Evolutionary conservation across 257 asterid genomes (phyloP).

Genomic region (Pogostemon cablin): DNA sequence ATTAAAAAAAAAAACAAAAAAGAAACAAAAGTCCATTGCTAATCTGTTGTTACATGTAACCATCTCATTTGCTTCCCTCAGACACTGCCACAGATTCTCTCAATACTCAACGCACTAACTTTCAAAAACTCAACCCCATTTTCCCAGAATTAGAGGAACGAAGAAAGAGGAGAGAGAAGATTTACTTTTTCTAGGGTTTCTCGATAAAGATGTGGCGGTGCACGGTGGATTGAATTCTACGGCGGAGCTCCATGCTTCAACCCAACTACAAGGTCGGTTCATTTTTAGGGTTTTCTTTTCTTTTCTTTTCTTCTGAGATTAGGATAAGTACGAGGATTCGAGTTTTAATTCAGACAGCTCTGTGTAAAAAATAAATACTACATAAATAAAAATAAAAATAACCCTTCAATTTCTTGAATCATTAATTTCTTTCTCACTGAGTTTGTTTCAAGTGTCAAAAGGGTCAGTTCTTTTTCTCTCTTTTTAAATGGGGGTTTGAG

Average conservation of each 20-base stretch:
- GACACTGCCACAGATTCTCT: slow-evolving; percentile 48
- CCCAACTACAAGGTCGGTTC: slow-evolving; percentile 34
- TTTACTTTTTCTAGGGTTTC: slow-evolving; percentile 43
- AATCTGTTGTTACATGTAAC: slow-evolving; percentile 37
- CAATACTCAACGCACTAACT: slow-evolving; percentile 47
- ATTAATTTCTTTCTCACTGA: slow-evolving; percentile 4
- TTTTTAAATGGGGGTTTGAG: slow-evolving; percentile 28
- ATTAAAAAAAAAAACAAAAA: slow-evolving; percentile 25
- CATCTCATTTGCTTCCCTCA: slow-evolving; percentile 43
- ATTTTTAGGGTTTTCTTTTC: slow-evolving; percentile 23
- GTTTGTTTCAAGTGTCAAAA: slow-evolving; percentile 11
- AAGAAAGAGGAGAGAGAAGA: neutral
- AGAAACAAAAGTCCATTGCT: slow-evolving; percentile 35
- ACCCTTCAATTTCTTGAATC: slow-evolving; percentile 25
- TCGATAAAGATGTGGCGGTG: slow-evolving; percentile 26
- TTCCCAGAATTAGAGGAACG: neutral
- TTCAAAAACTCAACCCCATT: slow-evolving; percentile 33
- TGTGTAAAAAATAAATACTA: too few species aligned
- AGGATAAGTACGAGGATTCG: too few species aligned
- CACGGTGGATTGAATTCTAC: slow-evolving; percentile 23
- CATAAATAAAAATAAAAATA: neutral
- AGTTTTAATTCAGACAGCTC: too few species aligned
- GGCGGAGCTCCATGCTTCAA: slow-evolving; percentile 31
- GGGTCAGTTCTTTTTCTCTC: slow-evolving; percentile 22
- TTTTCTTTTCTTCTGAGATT: too few species aligned